Percentiles rank a stretch among this genome's conserved stretches.
Evolutionary conservation across 176 grass and related monocot species (phyloP).

Genomic region (Areca catechu): DNA sequence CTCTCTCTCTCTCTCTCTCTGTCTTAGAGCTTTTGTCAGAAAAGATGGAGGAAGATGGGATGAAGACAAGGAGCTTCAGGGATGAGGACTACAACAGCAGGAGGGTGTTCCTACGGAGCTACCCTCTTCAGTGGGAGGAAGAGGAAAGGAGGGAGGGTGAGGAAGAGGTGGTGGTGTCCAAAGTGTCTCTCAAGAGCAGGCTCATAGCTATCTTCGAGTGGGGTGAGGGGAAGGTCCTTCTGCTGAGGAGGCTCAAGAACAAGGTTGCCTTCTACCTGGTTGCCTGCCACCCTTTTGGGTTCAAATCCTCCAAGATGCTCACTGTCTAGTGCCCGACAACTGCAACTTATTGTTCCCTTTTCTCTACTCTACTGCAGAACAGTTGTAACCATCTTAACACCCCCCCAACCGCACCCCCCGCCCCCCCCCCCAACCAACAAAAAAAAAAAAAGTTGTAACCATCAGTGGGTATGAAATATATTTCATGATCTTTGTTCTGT

Average conservation of each 20-base stretch:
- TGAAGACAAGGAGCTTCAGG: slow-evolving; percentile 54
- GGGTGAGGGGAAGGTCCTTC: slow-evolving; percentile 50
- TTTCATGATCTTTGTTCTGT: too few species aligned
- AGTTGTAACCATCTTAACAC: too few species aligned
- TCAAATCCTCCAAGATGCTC: slow-evolving; percentile 9
- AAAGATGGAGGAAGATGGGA: neutral
- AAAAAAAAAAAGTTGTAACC: too few species aligned
- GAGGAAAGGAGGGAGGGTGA: slow-evolving; percentile 11
- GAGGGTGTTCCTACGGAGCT: slow-evolving; percentile 74
- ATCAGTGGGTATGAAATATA: too few species aligned
- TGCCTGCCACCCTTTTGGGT: slow-evolving; percentile 36
- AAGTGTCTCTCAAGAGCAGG: slow-evolving; percentile 1
- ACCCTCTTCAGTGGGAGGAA: slow-evolving; percentile 68
- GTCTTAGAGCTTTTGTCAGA: neutral
- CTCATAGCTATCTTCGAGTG: slow-evolving; percentile 24
- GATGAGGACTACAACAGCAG: slow-evolving; percentile 72
- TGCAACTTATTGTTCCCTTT: too few species aligned
- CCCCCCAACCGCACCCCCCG: too few species aligned
- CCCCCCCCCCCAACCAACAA: too few species aligned
- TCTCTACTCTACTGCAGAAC: too few species aligned
- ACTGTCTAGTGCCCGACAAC: neutral
- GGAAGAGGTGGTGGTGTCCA: slow-evolving; percentile 21
- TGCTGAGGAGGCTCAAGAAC: slow-evolving; percentile 52
- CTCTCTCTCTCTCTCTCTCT: too few species aligned
- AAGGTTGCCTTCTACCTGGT: slow-evolving; percentile 47